phyloP scores from a whole-genome alignment of 1,139 yeast species.

The Yamadazyma triangularis region DNA sequence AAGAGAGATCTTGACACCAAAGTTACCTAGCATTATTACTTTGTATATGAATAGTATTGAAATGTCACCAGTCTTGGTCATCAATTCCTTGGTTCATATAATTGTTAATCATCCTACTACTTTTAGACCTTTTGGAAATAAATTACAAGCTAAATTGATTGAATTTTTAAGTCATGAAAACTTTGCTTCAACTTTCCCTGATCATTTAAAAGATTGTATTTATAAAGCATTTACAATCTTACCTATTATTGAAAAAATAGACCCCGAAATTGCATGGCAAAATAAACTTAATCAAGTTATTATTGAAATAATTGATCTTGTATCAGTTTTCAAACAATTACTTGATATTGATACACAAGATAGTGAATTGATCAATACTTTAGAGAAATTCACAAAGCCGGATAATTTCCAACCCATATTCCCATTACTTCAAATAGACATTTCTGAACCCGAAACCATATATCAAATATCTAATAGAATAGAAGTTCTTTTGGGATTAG shows the following conservation, averaged over 20 bases:
- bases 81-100: slow-evolving; percentile 48
- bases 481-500: slow-evolving; percentile 38
- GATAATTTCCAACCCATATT: slow-evolving; percentile 22
- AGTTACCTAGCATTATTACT: slow-evolving; percentile 58
- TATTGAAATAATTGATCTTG: slow-evolving; percentile 48
- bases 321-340: slow-evolving; percentile 53
- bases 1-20: slow-evolving; percentile 81
- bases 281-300: slow-evolving; percentile 29
- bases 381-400: slow-evolving; percentile 7
- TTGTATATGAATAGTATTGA: slow-evolving; percentile 45
- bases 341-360: slow-evolving; percentile 52
- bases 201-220: slow-evolving; percentile 33
- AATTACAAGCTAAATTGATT: slow-evolving; percentile 47
- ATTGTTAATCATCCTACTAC: slow-evolving; percentile 68
- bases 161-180: slow-evolving; percentile 24
- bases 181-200: slow-evolving; percentile 26
- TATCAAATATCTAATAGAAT: slow-evolving; percentile 49
- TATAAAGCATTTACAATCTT: slow-evolving; percentile 55
- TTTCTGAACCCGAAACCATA: slow-evolving; percentile 49
- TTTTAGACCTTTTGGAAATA: slow-evolving; percentile 71
- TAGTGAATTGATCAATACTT: slow-evolving; percentile 25
- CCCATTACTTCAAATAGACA: slow-evolving; percentile 50
- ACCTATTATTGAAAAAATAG: slow-evolving; percentile 51
- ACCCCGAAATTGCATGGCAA: slow-evolving; percentile 50
- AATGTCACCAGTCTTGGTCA: slow-evolving; percentile 33